Conservation (phyloP, 805 yeast species). For the Candida berthetii region DNA sequence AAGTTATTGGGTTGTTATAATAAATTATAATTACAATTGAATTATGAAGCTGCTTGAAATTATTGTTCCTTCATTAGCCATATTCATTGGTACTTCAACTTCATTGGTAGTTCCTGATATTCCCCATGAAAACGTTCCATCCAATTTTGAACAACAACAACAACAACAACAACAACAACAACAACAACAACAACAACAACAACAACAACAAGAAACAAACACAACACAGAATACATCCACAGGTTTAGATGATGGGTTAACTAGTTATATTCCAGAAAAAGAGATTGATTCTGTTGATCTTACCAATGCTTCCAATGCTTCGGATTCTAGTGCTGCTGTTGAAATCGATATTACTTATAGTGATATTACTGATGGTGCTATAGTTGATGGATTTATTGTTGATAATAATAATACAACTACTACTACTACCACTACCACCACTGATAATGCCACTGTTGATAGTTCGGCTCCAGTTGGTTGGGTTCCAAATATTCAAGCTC, state of each 20-base stretch:
- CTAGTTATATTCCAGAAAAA: too few species aligned
- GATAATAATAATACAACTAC: background rate
- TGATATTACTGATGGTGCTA: too few species aligned
- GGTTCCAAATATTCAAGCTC: constrained; percentile 18
- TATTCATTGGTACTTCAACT: background rate
- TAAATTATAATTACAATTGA: too few species aligned
- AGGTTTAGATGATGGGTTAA: background rate
- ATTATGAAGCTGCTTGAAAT: background rate
- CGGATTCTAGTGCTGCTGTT: too few species aligned
- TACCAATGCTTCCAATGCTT: too few species aligned
- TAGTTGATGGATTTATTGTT: too few species aligned
- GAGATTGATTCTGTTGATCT: background rate
- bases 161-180: background rate
- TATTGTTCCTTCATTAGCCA: background rate
- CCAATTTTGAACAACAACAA: background rate
- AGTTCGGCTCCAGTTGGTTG: constrained; percentile 18
- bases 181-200: too few species aligned
- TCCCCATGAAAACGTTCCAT: background rate
- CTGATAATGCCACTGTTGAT: constrained; percentile 1
- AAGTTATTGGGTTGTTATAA: too few species aligned
- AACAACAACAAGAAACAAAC: too few species aligned
- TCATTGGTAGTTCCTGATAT: background rate
- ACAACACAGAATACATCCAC: background rate
- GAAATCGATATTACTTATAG: too few species aligned
- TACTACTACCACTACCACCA: background rate